These are phyloP conservation scores for Climacium dendroides DNA, from an alignment of 225 moss, liverwort and hornwort genomes.

Conservation along the genomic window DNA sequence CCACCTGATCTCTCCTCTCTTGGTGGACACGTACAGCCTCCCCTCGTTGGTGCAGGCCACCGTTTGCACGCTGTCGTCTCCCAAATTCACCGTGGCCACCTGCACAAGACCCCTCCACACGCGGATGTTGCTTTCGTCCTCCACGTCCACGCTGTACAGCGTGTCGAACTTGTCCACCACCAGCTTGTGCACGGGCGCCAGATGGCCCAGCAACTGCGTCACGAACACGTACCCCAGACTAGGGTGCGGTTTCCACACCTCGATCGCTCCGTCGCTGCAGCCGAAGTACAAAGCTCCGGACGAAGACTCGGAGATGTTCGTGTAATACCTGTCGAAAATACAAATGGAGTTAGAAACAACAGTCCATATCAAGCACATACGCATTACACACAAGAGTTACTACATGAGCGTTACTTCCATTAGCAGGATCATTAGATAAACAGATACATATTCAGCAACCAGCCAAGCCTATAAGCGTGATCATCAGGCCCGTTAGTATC, in stretches of 20 bases:
- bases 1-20: constrained; percentile 23
- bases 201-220: constrained; percentile 10
- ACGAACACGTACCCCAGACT: constrained; percentile 6
- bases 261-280: constrained; percentile 21
- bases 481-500: not conserved
- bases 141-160: constrained; percentile 23
- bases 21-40: constrained; percentile 14
- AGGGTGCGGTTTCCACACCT: constrained; percentile 16
- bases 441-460: not conserved
- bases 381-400: not conserved
- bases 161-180: constrained; percentile 31
- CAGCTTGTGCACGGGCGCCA: constrained; percentile 19
- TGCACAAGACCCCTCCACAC: constrained; percentile 15
- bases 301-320: constrained; percentile 19
- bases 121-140: constrained; percentile 19
- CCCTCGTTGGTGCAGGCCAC: constrained; percentile 20
- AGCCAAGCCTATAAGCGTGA: not conserved
- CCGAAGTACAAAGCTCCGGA: constrained; percentile 17
- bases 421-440: not conserved
- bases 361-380: not conserved
- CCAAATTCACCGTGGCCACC: constrained; percentile 16
- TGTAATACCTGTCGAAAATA: not conserved
- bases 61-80: constrained; percentile 18
- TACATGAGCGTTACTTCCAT: not conserved
- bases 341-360: not conserved